Evolutionary conservation across 805 yeast genomes (phyloP).

Genomic region (Saccharomycopsis sp.): DNA sequence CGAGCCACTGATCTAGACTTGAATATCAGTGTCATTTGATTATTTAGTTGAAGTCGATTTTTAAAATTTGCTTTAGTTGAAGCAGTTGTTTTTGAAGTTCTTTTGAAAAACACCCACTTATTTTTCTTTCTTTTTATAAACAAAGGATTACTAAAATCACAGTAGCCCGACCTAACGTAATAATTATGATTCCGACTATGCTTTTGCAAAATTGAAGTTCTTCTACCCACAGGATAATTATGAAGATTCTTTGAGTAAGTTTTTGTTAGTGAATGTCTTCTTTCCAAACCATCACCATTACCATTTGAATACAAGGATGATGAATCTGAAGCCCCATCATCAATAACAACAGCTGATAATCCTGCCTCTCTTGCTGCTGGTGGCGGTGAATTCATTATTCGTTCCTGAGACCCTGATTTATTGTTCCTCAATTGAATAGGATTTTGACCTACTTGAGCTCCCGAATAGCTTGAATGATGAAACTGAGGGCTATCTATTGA

Average conservation of each 20-base stretch:
- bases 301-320: too few species aligned
- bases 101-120: constrained; percentile 8
- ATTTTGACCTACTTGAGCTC: too few species aligned
- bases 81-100: background rate
- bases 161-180: background rate
- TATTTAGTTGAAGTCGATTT: constrained; percentile 1
- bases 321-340: too few species aligned
- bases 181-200: constrained; percentile 5
- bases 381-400: background rate
- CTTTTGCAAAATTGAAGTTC: background rate
- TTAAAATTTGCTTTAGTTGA: constrained; percentile 2
- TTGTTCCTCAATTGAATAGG: background rate
- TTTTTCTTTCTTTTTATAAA: constrained; percentile 7
- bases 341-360: too few species aligned
- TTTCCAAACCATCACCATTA: too few species aligned
- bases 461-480: too few species aligned
- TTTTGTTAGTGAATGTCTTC: too few species aligned
- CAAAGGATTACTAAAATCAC: background rate
- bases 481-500: constrained; percentile 11
- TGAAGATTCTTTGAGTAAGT: too few species aligned
- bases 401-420: background rate
- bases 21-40: background rate
- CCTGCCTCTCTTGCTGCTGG: too few species aligned
- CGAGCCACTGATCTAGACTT: constrained; percentile 1
- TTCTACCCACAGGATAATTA: background rate